Evolutionary conservation across 305 asterid species (phyloP), one percentile per base, ranked within the genome.

Genomic region (Fraxinus paxiana): DNA sequence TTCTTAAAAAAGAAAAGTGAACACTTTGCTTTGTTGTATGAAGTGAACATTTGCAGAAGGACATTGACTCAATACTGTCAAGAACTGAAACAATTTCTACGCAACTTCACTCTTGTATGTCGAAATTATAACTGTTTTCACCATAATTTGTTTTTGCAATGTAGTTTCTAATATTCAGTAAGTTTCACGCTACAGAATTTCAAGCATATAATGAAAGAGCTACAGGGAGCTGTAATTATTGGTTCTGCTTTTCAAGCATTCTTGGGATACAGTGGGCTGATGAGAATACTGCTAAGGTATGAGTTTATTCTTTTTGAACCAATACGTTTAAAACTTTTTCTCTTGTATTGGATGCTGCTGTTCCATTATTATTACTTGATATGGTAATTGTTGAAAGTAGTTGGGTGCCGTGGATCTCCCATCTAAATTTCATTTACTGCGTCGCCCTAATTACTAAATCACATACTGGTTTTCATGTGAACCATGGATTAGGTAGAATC

Each of bases 171-270:
- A 51, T 51, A 67, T 9, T 82, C 73, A 56, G 75, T 63, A 5
- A 18, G 69, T 80, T 80, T 46, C 13, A 31, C 80, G 79, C 81
- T 85, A 81, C 96, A 96, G 99, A 96, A 90, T 85, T 96, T 96
- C 89, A 92, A 87, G 92, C 98, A 96, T 88, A 93, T 94, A 82
- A 96, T 96, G 99, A 94, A 91, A 86, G 97, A 92, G 90, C 91
- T 96, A 81, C 98, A 96, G 82, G 99, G 99, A 80, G 98, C 99
- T 82, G 87, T 96, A 75, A 96, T 96, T 65, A 89, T 94, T 85
- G 96, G 97, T 86, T 94, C 99, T 46, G 92, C 97, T 83, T 96
- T 96, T 89, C 99, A 96, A 87, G 91, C 92, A 63, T 76, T 96
- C 80, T 85, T 96, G 83, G 99, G 99, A 48, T 96, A 94, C 94